Conservation (phyloP, 345 rosid species). For the Raphanus sativus region DNA sequence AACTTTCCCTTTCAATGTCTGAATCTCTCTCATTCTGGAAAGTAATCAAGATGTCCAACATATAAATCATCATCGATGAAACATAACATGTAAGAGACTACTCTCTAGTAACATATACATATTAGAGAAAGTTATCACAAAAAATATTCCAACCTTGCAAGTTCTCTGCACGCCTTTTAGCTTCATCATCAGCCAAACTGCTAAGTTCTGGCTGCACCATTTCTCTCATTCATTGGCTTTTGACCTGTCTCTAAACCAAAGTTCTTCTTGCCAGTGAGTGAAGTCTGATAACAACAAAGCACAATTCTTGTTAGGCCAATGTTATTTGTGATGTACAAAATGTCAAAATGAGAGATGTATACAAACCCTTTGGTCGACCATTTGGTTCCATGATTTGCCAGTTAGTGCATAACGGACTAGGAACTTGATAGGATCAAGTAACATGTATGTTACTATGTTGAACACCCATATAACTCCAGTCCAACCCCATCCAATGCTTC, state of each 20-base stretch:
- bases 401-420: slow-evolving; percentile 70
- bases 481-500: slow-evolving; percentile 78
- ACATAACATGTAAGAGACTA: not conserved
- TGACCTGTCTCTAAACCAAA: slow-evolving; percentile 45
- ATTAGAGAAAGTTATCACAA: not conserved
- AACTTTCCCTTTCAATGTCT: slow-evolving; percentile 52
- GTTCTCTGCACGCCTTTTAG: slow-evolving; percentile 53
- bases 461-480: slow-evolving; percentile 72
- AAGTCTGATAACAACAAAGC: slow-evolving; percentile 22
- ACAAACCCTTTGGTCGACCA: slow-evolving; percentile 66
- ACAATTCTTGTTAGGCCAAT: not conserved
- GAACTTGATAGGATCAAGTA: slow-evolving; percentile 85
- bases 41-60: not conserved
- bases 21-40: slow-evolving; percentile 54
- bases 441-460: slow-evolving; percentile 57
- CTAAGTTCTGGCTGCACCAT: slow-evolving; percentile 35
- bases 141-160: slow-evolving; percentile 28
- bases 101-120: not conserved
- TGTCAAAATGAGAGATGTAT: not conserved
- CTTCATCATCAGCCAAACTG: slow-evolving; percentile 51
- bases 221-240: slow-evolving; percentile 33
- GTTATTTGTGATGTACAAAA: not conserved
- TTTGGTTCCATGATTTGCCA: slow-evolving; percentile 69
- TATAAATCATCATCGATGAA: slow-evolving; percentile 11
- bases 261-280: slow-evolving; percentile 46